These are phyloP conservation scores for Pouteria campechiana DNA, from an alignment of 179 eudicot species.

Conservation along the genomic window DNA sequence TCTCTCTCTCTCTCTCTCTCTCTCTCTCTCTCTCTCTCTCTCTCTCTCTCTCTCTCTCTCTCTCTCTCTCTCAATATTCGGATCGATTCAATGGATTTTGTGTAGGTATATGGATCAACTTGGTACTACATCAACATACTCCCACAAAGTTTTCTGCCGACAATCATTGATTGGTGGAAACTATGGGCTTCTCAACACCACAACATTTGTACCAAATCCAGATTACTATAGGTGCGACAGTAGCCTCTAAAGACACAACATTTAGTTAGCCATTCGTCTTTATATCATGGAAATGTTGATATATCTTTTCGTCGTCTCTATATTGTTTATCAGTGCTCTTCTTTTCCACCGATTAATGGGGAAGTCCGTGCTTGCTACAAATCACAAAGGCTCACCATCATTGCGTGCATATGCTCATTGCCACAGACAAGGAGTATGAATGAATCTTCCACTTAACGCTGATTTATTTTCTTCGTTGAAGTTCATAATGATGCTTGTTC, in stretches of 20 bases:
- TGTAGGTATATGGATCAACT: not conserved
- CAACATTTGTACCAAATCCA: conserved; percentile 47
- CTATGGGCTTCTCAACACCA: conserved; percentile 48
- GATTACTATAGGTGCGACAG: conserved; percentile 66
- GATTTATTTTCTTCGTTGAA: too few relatives aligned
- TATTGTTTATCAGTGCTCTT: conserved; percentile 28
- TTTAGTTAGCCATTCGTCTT: too few relatives aligned
- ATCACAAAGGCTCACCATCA: conserved; percentile 20
- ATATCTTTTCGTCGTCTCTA: too few relatives aligned
- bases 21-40: too few relatives aligned
- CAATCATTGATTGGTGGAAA: conserved; percentile 55
- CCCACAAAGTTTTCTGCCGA: conserved; percentile 52
- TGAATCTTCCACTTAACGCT: too few relatives aligned
- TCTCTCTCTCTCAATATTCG: too few relatives aligned
- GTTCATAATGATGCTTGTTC: too few relatives aligned
- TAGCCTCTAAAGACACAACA: too few relatives aligned
- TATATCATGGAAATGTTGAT: too few relatives aligned
- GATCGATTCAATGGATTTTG: not conserved
- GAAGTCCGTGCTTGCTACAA: conserved; percentile 20
- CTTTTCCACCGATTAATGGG: conserved; percentile 64
- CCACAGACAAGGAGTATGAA: conserved; percentile 27
- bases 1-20: too few relatives aligned
- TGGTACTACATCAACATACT: conserved; percentile 44
- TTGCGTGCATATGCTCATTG: conserved; percentile 48
- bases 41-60: too few relatives aligned